These are phyloP conservation scores for Penicillium turbatum DNA, from an alignment of 495 filamentous ascomycete species.

Conservation along the genomic window DNA sequence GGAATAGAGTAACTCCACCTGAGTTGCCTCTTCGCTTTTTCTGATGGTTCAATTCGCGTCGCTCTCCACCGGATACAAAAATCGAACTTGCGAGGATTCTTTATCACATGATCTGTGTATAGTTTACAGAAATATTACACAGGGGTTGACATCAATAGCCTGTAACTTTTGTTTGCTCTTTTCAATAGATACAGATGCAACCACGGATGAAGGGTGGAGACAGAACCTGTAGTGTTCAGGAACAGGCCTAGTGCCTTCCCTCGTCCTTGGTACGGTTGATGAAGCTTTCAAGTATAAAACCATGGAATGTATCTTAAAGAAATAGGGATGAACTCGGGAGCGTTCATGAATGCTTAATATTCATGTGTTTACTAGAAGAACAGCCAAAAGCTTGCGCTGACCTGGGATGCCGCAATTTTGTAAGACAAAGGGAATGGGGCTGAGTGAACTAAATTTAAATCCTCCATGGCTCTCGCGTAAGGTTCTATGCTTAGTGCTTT, in stretches of 20 bases:
- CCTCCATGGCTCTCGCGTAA: neutral
- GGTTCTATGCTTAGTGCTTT: neutral
- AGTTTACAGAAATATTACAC: constrained; percentile 6
- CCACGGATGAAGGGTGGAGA: constrained; percentile 10
- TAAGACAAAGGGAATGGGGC: constrained; percentile 1
- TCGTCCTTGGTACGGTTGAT: constrained; percentile 17
- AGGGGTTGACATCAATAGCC: neutral
- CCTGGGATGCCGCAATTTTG: neutral
- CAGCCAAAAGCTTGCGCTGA: neutral
- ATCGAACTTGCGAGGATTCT: neutral
- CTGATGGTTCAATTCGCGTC: neutral
- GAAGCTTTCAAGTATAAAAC: neutral
- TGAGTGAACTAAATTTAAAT: neutral
- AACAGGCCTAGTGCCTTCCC: constrained; percentile 36
- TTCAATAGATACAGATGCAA: neutral
- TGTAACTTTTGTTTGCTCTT: neutral
- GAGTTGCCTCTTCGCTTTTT: neutral
- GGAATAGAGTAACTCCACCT: constrained; percentile 5
- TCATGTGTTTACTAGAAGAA: neutral
- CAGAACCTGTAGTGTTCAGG: constrained; percentile 25
- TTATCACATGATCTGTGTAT: neutral
- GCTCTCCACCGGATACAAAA: neutral
- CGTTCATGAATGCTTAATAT: neutral
- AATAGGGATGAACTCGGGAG: neutral
- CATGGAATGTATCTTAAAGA: too few relatives aligned